Percentiles rank a stretch among this genome's conserved stretches.
Evolutionary conservation across 2,329 filamentous ascomycete species (phyloP).

Genomic region (Botrytis medusae): DNA sequence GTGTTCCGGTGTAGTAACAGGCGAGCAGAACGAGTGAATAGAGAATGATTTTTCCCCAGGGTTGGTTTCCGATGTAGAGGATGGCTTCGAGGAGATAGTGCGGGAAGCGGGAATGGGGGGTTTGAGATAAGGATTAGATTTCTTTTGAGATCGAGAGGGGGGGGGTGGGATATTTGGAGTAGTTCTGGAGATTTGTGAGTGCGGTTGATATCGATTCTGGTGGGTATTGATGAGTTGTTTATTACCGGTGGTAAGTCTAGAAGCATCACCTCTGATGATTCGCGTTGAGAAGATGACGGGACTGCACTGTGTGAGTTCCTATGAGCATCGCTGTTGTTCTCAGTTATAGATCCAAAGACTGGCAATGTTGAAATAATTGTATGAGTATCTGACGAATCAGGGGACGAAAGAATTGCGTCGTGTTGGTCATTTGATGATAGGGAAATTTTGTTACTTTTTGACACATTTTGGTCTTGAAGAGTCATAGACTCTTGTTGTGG

Average conservation of each 20-base stretch:
- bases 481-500: too few species aligned
- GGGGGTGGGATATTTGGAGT: not conserved
- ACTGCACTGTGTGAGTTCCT: fast-evolving
- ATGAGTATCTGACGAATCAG: too few species aligned
- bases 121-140: not conserved
- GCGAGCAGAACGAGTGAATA: not conserved
- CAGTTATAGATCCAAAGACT: fast-evolving
- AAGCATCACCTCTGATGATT: not conserved
- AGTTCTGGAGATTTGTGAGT: fast-evolving
- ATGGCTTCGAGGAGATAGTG: not conserved
- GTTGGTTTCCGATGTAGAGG: not conserved
- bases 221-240: not conserved
- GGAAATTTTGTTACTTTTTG: not conserved
- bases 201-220: not conserved
- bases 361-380: not conserved
- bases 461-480: not conserved
- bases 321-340: not conserved
- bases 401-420: not conserved
- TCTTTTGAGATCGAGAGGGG: not conserved
- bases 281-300: too few species aligned
- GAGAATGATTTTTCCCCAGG: not conserved
- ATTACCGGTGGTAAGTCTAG: not conserved
- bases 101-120: not conserved
- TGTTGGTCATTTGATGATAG: not conserved
- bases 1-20: not conserved